Base-by-base conservation (phyloP, 192 early-diverging fungal species). In the Backusella luteola region DNA sequence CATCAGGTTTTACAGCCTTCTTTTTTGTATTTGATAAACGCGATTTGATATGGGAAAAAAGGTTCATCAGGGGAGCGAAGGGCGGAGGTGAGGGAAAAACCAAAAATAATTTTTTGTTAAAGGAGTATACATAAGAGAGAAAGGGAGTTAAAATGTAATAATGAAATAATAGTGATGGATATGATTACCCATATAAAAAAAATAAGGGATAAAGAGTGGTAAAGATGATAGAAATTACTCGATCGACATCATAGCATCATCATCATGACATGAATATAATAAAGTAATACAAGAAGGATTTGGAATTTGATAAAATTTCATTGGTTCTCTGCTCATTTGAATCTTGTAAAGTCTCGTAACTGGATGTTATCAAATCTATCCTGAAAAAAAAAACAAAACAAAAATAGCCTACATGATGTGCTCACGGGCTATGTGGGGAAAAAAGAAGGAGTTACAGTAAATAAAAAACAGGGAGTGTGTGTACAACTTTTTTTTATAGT, bases 341-440 rank as follows among this genome's bases (percentile, higher is more conserved):
- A 23, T 59, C 11, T 0, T 23, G 5, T 59, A 59, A 23, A 23
- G 23, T 23, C 53, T 59, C 53, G 26, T 21, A 59, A 12, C 53
- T 59, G 53, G 21, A 59, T 49, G 15, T 49, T 49, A n/a, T 49
- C 46, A 49, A 49, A 21, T 21, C 15, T 49, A 49, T 19, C 46
- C 46, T 49, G 46, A 49, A 49, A 49, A 49, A 49, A n/a, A 49
- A 49, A 49, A 15, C n/a, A 7, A 49, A 49, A 49, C 46, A 49
- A 49, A 49, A 49, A 49, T 49, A 49, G 53, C 53, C 21, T 23
- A 59, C n/a, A 59, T 26, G 53, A 26, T 59, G 53, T 21, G 53
- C n/a, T 59, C 53, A 59, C 53, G 53, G 53, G 53, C 53, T 8
- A 59, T 59, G 53, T 26, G 53, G 53, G 53, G 53, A 59, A 59